Conservation (phyloP, 2,329 filamentous ascomycete species). For the Phialocephala subalpina region DNA sequence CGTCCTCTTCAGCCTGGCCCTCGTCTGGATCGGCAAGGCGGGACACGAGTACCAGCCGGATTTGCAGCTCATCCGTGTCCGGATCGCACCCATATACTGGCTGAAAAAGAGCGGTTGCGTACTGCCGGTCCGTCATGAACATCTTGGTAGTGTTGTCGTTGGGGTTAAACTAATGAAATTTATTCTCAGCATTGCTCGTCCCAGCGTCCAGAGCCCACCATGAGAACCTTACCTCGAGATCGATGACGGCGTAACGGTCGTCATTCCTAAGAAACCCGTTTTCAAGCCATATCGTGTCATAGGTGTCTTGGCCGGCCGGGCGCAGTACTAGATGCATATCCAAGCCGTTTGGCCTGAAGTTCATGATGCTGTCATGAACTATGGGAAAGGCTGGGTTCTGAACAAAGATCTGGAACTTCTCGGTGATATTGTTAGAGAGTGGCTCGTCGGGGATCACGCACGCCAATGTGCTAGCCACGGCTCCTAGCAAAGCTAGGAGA, state of each 20-base stretch:
- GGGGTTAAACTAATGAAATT: conserved; percentile 46
- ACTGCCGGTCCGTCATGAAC: conserved; percentile 54
- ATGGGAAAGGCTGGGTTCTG: conserved; percentile 48
- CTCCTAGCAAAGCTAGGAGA: conserved; percentile 32
- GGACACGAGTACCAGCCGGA: conserved; percentile 47
- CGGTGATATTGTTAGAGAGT: conserved; percentile 46
- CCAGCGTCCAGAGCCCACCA: background rate
- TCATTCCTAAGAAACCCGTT: conserved; percentile 48
- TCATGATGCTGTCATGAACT: conserved; percentile 48
- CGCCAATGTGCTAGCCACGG: conserved; percentile 33
- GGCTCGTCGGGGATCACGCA: conserved; percentile 43
- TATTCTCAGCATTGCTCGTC: background rate
- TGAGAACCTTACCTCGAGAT: conserved; percentile 49
- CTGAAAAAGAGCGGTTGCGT: conserved; percentile 51
- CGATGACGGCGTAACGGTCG: conserved; percentile 50
- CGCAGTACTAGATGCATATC: conserved; percentile 51
- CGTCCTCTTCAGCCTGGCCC: conserved; percentile 31
- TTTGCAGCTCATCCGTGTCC: conserved; percentile 50
- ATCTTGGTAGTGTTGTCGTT: conserved; percentile 56
- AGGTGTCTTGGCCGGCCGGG: conserved; percentile 48
- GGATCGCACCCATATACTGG: conserved; percentile 52
- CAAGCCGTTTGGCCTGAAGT: conserved; percentile 49
- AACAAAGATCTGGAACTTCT: conserved; percentile 46
- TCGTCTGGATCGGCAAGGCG: conserved; percentile 37
- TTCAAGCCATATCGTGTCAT: conserved; percentile 47